Evolutionary conservation across 495 filamentous ascomycete genomes (phyloP), one percentile per base, ranked within the genome.

Genomic region (Immersiella caudata): DNA sequence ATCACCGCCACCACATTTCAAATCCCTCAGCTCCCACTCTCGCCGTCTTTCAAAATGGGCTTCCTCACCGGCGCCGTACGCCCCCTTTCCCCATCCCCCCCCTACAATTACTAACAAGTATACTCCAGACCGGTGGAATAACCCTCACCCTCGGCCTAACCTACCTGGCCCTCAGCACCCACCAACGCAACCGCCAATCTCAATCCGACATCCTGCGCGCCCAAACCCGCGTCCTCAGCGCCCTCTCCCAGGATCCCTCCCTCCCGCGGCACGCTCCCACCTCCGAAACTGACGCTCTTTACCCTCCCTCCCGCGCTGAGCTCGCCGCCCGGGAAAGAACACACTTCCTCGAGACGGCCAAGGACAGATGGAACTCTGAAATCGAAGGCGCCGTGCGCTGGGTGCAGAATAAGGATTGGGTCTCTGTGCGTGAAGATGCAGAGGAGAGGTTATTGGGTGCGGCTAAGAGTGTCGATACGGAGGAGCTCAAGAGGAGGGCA

Each of bases 361-460:
- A 95, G 79, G 90, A 93, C 75, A 78, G 84, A 56, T 95, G 92
- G 92, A 94, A 95, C 73, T 77, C 83, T 51, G 92, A 94, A 78
- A 78, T 94, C 29, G 86, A 91, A 74, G 80, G 78, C 50, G 81
- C 88, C 60, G 89, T 89, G n/a, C 81, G 80, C 57, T 90, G 89
- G 85, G 86, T 85, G 52, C 84, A 90, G 75, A 83, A 79, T n/a
- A 86, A 81, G 67, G 84, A 89, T 70, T 91, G 87, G 87, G 78
- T 82, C 52, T 83, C 82, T 61, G 82, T 86, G 51, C 83, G 88
- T 67, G 85, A 89, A 62, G 77, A 69, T 9, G 73, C 83, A 64
- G 86, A 89, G 73, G 78, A 77, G 52, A 24, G 16, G 33, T 3
- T 49, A 21, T 29, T 68, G 9, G 65, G 33, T 40, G 70, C 12